Conservation (phyloP, 164 flowering plant genomes). For the grape (Vitis vinifera) region ASM3070453v1 NC_081807.1:3300001-3300500, state of each 20-base stretch:
- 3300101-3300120: slow-evolving; percentile 23
- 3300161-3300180: slow-evolving; percentile 13
- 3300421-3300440: background rate
- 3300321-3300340: background rate
- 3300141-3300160: slow-evolving; percentile 25
- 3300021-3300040: too few species aligned
- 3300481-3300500: background rate
- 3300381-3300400: slow-evolving; percentile 17
- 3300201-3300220: slow-evolving; percentile 7
- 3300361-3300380: slow-evolving; percentile 1
- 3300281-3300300: slow-evolving; percentile 9
- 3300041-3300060: background rate
- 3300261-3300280: slow-evolving; percentile 1
- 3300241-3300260: slow-evolving; percentile 25
- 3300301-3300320: background rate
- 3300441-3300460: background rate
- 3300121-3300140: slow-evolving; percentile 9
- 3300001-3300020: too few species aligned
- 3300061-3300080: too few species aligned
- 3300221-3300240: slow-evolving; percentile 12
- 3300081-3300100: slow-evolving; percentile 21
- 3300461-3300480: slow-evolving; percentile 3
- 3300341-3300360: background rate
- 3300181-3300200: slow-evolving; percentile 1
- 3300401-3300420: background rate